Evolutionary conservation across 768 basidiomycete species (phyloP), one percentile per base, ranked within the genome.

Genomic region (Termitomyces bulborhizus): DNA sequence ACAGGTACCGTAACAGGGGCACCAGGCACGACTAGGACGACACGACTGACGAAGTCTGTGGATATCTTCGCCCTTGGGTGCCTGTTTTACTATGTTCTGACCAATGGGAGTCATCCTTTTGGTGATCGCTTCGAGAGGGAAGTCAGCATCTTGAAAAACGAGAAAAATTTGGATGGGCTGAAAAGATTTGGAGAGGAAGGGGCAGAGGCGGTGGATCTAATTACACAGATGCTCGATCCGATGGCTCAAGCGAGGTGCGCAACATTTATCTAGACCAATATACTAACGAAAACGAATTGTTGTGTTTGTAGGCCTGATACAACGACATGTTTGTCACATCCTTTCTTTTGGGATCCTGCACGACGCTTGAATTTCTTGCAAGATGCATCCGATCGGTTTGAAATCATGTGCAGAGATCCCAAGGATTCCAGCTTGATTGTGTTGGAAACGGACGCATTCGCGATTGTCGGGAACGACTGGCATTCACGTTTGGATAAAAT

Each of bases 11-110:
- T 79, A 18, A 73, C 71, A 11, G 77, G 73, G 8, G 31, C 65
- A 21, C 62, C 75, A 24, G 70, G 72, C 9, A 68, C 67, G 27
- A 72, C 73, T 39, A 79, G 77, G 62, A 73, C 80, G 54, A 82
- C 88, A 36, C 73, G 93, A 48, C 72, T 99, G 59, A 98, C 97
- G 16, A 95, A 97, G 68, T 88, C 90, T 16, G 92, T 99, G 57
- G 97, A 99, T 68, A 88, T 99, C 29, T 99, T 98, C 65, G 93
- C 97, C 0, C 72, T 98, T 29, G 97, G 97, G 0, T 98, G 96
- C 71, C 72, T 98, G 60, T 96, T 94, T 69, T 98, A 92, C 67
- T 97, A 95, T 69, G 88, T 88, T 21, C 75, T 98, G 39, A 93
- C 93, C 49, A 85, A 81, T 51, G 97, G 97, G 2, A 79, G 82